Conservation (phyloP, 352 stramenopile genomes). For the Elongisporangium undulatum region DNA sequence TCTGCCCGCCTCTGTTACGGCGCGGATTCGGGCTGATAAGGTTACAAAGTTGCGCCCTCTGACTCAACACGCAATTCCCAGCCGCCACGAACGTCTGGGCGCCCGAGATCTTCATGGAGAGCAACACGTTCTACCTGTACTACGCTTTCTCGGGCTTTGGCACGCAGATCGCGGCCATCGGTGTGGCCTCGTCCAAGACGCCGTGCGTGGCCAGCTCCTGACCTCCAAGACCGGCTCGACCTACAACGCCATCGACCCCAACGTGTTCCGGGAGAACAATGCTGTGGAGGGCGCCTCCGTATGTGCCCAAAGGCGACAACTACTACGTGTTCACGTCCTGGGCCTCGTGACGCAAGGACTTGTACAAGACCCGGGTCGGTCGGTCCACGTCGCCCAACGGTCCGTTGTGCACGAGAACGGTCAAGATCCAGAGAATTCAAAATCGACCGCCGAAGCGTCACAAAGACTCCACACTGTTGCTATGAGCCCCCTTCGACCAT, state of each 20-base stretch:
- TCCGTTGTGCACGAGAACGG: conserved; percentile 38
- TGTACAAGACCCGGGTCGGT: conserved; percentile 40
- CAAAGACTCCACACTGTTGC: no score
- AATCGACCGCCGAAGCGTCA: no score
- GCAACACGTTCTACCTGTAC: conserved; percentile 50
- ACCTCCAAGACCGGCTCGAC: conserved; percentile 19
- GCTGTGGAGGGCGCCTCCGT: conserved; percentile 30
- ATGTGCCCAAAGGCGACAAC: conserved; percentile 27
- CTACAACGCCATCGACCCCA: conserved; percentile 44
- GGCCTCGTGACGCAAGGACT: conserved; percentile 36
- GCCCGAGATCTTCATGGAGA: conserved; percentile 30
- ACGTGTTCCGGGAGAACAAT: conserved; percentile 22
- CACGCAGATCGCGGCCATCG: conserved; percentile 31
- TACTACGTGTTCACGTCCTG: conserved; percentile 49
- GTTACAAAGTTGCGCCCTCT: no score
- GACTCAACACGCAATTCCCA: no score
- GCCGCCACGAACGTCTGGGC: conserved; percentile 9
- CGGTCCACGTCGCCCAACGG: conserved; percentile 27
- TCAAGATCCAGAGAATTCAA: no score
- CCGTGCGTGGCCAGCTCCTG: conserved; percentile 25
- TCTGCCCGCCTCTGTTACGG: no score
- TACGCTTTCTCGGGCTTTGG: conserved; percentile 51
- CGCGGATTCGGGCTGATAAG: no score
- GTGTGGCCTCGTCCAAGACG: conserved; percentile 27
- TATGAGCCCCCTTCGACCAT: no score